These are phyloP conservation scores for Serendipita sp. DNA, from an alignment of 768 basidiomycete species.

Conservation along the genomic window DNA sequence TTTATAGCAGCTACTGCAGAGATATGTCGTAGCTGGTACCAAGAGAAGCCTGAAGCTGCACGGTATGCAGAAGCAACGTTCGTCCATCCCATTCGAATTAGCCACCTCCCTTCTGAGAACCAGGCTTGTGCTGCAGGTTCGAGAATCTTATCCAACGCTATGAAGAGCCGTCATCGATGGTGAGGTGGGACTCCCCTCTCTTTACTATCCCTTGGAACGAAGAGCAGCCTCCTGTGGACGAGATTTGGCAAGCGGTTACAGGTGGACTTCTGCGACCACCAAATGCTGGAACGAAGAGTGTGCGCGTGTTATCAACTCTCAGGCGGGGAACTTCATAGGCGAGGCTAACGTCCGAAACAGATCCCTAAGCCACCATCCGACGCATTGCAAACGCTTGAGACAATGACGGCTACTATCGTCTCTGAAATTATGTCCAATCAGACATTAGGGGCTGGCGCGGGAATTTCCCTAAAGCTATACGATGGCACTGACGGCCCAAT, in stretches of 20 bases:
- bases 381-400: conserved; percentile 73
- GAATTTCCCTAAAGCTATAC: conserved; percentile 20
- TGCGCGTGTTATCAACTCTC: conserved; percentile 16
- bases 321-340: background rate
- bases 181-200: conserved; percentile 95
- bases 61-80: conserved; percentile 62
- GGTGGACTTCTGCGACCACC: conserved; percentile 72
- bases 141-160: conserved; percentile 77
- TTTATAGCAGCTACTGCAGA: conserved; percentile 62
- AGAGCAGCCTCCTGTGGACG: conserved; percentile 40
- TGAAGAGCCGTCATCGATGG: conserved; percentile 96
- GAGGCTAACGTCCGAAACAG: conserved; percentile 23
- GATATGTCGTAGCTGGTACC: conserved; percentile 64
- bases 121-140: conserved; percentile 29
- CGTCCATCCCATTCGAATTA: conserved; percentile 16
- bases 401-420: conserved; percentile 52
- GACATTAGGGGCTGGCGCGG: conserved; percentile 31
- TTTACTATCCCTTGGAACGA: conserved; percentile 73
- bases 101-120: background rate
- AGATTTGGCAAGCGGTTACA: conserved; percentile 69
- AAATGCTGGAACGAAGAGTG: conserved; percentile 64
- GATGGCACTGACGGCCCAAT: conserved; percentile 19
- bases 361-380: conserved; percentile 70
- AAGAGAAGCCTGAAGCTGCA: conserved; percentile 26
- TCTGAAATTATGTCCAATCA: conserved; percentile 54